Evolutionary conservation across 306 rosid species (phyloP).

Genomic region (Pterocarpus santalinus): DNA sequence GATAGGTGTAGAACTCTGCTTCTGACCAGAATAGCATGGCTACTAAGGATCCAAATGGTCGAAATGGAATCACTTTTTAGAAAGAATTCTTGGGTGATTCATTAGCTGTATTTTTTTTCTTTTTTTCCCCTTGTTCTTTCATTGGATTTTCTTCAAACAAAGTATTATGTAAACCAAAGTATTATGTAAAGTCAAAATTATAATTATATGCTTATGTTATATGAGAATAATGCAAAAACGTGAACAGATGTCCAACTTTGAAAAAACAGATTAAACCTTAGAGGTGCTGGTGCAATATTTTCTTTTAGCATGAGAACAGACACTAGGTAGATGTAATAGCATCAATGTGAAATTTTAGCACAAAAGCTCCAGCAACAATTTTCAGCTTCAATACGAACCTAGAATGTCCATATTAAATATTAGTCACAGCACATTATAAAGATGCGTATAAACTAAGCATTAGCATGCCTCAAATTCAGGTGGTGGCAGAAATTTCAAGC

Average conservation of each 20-base stretch:
- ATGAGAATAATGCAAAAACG: not conserved
- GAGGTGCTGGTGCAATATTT: not conserved
- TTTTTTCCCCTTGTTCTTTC: not conserved
- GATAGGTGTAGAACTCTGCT: conserved; percentile 31
- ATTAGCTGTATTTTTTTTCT: not conserved
- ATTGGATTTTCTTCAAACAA: conserved; percentile 10
- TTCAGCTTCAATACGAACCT: conserved; percentile 15
- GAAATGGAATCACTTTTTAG: conserved; percentile 29
- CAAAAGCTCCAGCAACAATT: conserved; percentile 17
- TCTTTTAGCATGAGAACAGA: not conserved
- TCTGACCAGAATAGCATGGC: conserved; percentile 25
- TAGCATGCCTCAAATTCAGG: conserved; percentile 59
- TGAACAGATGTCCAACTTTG: conserved; percentile 6
- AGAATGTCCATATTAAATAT: not conserved
- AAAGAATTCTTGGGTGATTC: not conserved
- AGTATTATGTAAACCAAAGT: conserved; percentile 8
- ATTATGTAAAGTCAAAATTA: too few species aligned
- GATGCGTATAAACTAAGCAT: conserved; percentile 35
- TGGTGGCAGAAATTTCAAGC: conserved; percentile 71
- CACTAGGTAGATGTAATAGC: not conserved
- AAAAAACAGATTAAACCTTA: not conserved
- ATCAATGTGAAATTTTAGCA: conserved; percentile 1
- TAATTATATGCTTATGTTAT: too few species aligned
- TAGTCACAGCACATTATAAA: not conserved
- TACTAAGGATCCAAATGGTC: conserved; percentile 44